These are phyloP conservation scores for Teratosphaeriaceae sp. DNA, from an alignment of 2,329 filamentous ascomycete species.

Conservation along the genomic window DNA sequence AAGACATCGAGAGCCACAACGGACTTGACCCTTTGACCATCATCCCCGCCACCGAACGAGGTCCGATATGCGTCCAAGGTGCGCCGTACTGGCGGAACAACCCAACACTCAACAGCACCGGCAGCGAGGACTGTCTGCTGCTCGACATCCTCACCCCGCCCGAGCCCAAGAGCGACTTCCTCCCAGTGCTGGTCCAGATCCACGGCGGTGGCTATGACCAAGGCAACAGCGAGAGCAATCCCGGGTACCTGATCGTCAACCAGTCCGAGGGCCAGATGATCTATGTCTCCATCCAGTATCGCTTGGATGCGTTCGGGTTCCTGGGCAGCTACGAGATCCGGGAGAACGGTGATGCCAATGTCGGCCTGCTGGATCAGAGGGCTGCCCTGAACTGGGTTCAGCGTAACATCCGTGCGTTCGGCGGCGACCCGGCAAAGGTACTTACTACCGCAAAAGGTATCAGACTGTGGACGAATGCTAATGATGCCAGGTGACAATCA, in stretches of 20 bases:
- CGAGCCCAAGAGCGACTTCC: conserved; percentile 20
- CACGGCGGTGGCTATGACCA: conserved; percentile 33
- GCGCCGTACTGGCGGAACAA: conserved; percentile 7
- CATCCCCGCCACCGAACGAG: conserved; percentile 19
- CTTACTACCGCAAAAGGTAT: conserved; percentile 19
- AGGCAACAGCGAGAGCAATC: conserved; percentile 16
- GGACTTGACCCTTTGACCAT: conserved; percentile 13
- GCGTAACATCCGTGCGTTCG: conserved; percentile 52
- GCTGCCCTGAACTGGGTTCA: conserved; percentile 54
- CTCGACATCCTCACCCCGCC: conserved; percentile 34
- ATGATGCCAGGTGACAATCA: conserved; percentile 45
- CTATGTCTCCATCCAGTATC: conserved; percentile 25
- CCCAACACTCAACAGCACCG: conserved; percentile 12
- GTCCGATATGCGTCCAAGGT: conserved; percentile 25
- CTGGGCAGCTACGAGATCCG: conserved; percentile 40
- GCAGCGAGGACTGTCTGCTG: conserved; percentile 35
- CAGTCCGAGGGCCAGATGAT: conserved; percentile 25
- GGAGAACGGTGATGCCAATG: conserved; percentile 44
- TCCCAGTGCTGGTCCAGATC: conserved; percentile 29
- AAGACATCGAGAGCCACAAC: conserved; percentile 20
- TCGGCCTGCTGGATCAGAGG: conserved; percentile 58
- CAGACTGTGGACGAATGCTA: neutral
- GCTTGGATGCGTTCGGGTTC: conserved; percentile 29
- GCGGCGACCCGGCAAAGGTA: conserved; percentile 42
- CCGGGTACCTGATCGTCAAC: conserved; percentile 21